Evolutionary conservation across 2,329 filamentous ascomycete species (phyloP).

Genomic region (Alternaria solani): DNA sequence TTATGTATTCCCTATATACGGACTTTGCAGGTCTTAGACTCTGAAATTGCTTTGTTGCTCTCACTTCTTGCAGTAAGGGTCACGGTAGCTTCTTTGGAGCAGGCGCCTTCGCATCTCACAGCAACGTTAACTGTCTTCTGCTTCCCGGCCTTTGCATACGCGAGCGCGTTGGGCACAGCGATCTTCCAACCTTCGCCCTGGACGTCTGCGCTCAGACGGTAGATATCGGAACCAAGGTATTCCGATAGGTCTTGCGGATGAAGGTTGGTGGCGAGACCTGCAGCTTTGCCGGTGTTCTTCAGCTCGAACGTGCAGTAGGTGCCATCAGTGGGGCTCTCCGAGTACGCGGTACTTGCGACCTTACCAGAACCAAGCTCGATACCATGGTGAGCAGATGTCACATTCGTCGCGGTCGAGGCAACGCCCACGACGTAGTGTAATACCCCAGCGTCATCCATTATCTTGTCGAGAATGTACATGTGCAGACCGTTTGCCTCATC

Average conservation of each 20-base stretch:
- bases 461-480: slow-evolving; percentile 59
- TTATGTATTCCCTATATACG: too few species aligned
- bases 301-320: slow-evolving; percentile 59
- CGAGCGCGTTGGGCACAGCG: slow-evolving; percentile 51
- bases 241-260: slow-evolving; percentile 50
- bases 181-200: slow-evolving; percentile 59
- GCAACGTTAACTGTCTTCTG: slow-evolving; percentile 54
- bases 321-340: slow-evolving; percentile 40
- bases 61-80: slow-evolving; percentile 58
- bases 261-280: slow-evolving; percentile 16
- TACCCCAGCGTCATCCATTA: slow-evolving; percentile 54
- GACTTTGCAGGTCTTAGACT: not conserved
- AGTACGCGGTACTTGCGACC: slow-evolving; percentile 22
- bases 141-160: slow-evolving; percentile 54
- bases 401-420: slow-evolving; percentile 51
- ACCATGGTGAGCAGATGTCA: slow-evolving; percentile 45
- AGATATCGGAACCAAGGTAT: slow-evolving; percentile 58
- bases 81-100: slow-evolving; percentile 50
- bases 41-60: slow-evolving; percentile 24
- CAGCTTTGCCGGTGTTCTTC: slow-evolving; percentile 55
- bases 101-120: slow-evolving; percentile 42
- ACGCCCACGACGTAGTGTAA: slow-evolving; percentile 61
- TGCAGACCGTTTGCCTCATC: slow-evolving; percentile 60
- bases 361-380: slow-evolving; percentile 47
- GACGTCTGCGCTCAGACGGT: slow-evolving; percentile 56